A percentile compares a stretch with the other conserved stretches of the same genome.
phyloP scores from a whole-genome alignment of 1,139 yeast species.

The Spathaspora sp. region DNA sequence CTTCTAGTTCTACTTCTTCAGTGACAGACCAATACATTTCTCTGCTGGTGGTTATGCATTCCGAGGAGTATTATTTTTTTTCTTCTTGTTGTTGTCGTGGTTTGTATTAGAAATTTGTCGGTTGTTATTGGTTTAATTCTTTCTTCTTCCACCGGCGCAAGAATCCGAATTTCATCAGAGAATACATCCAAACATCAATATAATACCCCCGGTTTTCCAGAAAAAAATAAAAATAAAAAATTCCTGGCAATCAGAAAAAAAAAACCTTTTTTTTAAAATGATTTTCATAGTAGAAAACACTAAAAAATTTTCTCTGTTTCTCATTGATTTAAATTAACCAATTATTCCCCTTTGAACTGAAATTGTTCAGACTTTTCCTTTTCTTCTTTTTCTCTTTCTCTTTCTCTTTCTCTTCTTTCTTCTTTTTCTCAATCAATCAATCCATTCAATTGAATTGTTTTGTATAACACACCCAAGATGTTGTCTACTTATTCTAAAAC shows the following conservation, averaged over 20 bases:
- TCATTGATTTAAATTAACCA: constrained; percentile 3
- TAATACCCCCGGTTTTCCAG: background rate
- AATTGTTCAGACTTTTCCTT: background rate
- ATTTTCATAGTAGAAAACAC: background rate
- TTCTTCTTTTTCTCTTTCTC: background rate
- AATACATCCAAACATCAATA: constrained; percentile 4
- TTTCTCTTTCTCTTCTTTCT: background rate
- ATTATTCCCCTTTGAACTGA: background rate
- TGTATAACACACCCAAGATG: no score
- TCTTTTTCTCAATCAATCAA: background rate
- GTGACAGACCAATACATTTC: background rate
- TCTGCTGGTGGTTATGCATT: background rate
- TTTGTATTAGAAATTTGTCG: constrained; percentile 6
- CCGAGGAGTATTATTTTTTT: background rate
- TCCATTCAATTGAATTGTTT: constrained; percentile 5
- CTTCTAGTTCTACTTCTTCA: background rate
- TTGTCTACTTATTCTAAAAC: constrained; percentile 40
- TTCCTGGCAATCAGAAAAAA: background rate
- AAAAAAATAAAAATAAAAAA: background rate
- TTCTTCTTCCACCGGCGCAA: background rate
- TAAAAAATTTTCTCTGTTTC: background rate
- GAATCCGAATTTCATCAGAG: constrained; percentile 1
- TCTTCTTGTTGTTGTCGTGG: background rate
- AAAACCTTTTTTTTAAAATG: background rate
- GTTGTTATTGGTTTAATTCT: constrained; percentile 4